Evolutionary conservation across 306 rosid species (phyloP), one percentile per base, ranked within the genome.

Genomic region (Crotalaria pallida): DNA sequence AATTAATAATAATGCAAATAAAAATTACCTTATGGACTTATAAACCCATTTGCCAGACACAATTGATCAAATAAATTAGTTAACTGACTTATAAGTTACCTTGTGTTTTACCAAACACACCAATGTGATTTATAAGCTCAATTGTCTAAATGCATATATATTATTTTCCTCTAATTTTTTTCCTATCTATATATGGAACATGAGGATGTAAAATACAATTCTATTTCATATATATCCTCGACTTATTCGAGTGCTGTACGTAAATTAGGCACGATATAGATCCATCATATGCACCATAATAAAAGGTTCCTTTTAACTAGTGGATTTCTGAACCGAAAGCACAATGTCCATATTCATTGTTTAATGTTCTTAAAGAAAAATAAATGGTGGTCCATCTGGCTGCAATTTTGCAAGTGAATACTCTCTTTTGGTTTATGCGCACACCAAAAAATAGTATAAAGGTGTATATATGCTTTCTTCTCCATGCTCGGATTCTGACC

Each of bases 271-370:
- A 58, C 17, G 59, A 72, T n/a, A n/a, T n/a, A n/a, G n/a, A n/a
- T n/a, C n/a, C n/a, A n/a, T 51, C 58, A 65, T 65, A 49, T 49
- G 53, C 27, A 66, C 7, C 5, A n/a, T 22, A 19, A 40, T 29
- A 59, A 72, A 59, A 79, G 60, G 56, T 24, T 31, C 36, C 29
- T 50, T 48, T 23, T n/a, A 65, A 71, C 3, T 47, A 73, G 79
- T 79, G 83, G 83, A 67, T 67, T 73, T 72, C 29, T 51, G 65
- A 17, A 17, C 17, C 22, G 47, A 73, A 79, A 79, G 62, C 62
- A 52, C 58, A 48, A 4, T 67, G 69, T 69, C 67, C 76, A 67
- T 68, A 67, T 76, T 67, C 67, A 50, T 31, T 19, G 34, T 72
- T 58, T 18, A 10, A 26, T 71, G 34, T 49, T 77, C 58, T 63